Evolutionary conservation across 1,139 yeast genomes (phyloP).

Genomic region (Nakaseomyces kungkrabaensis): DNA sequence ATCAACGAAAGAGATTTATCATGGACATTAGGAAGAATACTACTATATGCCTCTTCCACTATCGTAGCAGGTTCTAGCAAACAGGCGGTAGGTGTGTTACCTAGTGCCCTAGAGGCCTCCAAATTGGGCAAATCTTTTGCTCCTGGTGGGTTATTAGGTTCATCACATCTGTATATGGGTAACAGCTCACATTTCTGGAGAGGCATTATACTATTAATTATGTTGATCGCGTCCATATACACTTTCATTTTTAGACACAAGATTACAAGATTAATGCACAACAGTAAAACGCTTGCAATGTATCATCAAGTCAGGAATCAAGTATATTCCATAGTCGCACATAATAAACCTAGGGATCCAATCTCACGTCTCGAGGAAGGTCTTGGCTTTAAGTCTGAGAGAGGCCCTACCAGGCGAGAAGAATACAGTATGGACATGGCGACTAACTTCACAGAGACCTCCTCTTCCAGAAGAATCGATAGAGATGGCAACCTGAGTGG

Average conservation of each 20-base stretch:
- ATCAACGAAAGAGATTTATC: conserved; percentile 53
- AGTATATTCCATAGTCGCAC: background rate
- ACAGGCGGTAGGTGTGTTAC: conserved; percentile 37
- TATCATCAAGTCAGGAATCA: background rate
- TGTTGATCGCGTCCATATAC: conserved; percentile 3
- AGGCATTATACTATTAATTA: conserved; percentile 4
- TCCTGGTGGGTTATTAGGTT: conserved; percentile 22
- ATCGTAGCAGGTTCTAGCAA: conserved; percentile 30
- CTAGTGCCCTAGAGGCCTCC: conserved; percentile 37
- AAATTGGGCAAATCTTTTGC: conserved; percentile 33
- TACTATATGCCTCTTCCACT: conserved; percentile 50
- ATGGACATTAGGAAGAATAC: conserved; percentile 57
- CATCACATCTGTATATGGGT: background rate
- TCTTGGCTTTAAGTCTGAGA: background rate
- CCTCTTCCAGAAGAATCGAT: background rate
- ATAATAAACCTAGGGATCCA: background rate
- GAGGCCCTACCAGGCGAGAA: conserved; percentile 3
- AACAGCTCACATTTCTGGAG: conserved; percentile 1
- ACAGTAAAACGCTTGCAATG: background rate
- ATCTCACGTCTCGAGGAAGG: conserved; percentile 13
- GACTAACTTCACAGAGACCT: conserved; percentile 3
- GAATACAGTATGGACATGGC: conserved; percentile 5
- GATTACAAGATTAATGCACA: background rate
- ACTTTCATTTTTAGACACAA: background rate
- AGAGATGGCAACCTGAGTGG: background rate